Conservation (phyloP, 2,329 filamentous ascomycete species). For the Phialocephala sp. region DNA sequence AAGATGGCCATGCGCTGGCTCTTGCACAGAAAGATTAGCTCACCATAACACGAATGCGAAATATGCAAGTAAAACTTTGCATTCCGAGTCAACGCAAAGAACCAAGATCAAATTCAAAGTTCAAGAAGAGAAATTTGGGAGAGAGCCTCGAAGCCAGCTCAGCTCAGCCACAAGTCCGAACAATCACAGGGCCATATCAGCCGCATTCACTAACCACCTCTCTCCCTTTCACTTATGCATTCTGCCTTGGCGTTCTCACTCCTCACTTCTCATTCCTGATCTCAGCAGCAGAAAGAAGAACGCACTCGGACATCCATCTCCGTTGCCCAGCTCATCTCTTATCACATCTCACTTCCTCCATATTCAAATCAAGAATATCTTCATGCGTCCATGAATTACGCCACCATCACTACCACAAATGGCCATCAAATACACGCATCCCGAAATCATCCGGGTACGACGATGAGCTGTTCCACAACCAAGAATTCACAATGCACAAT, state of each 20-base stretch:
- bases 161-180: too few relatives aligned
- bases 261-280: neutral
- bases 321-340: neutral
- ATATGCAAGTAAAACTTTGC: neutral
- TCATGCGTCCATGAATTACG: neutral
- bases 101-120: neutral
- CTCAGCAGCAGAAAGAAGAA: neutral
- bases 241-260: neutral
- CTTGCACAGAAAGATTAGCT: neutral
- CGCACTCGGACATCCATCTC: conserved; percentile 4
- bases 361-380: neutral
- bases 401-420: too few relatives aligned
- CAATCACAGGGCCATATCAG: too few relatives aligned
- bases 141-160: too few relatives aligned
- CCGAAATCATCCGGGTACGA: too few relatives aligned
- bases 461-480: too few relatives aligned
- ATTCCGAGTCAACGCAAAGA: neutral
- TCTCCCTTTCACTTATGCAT: neutral
- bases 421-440: too few relatives aligned
- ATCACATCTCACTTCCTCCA: conserved; percentile 1
- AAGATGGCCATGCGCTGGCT: neutral
- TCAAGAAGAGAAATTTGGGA: too few relatives aligned
- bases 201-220: too few relatives aligned
- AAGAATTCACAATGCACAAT: too few relatives aligned
- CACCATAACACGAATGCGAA: neutral